A percentile compares a stretch with the other conserved stretches of the same genome.
phyloP scores from a whole-genome alignment of 306 rosid species.

The Lathyrus tuberosus region DNA sequence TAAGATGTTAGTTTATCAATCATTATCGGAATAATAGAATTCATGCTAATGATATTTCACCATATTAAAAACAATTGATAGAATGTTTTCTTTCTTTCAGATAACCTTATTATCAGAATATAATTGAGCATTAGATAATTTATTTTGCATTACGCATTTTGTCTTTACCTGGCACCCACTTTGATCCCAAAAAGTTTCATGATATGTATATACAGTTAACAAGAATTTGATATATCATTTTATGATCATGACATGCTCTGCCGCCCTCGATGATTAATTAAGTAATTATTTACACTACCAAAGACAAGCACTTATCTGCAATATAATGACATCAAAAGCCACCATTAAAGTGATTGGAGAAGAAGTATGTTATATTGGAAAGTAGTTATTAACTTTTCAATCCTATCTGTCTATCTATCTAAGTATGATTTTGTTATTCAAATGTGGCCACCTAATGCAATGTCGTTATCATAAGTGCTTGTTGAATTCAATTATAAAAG shows the following conservation, averaged over 20 bases:
- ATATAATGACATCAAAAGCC: conserved; percentile 36
- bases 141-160: not conserved
- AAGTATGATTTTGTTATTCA: too few species aligned
- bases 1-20: too few species aligned
- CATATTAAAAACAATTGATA: too few species aligned
- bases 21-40: too few species aligned
- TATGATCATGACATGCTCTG: not conserved
- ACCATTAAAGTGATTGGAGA: conserved; percentile 34
- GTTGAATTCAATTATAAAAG: too few species aligned
- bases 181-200: not conserved
- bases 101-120: too few species aligned
- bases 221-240: not conserved
- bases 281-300: conserved; percentile 6
- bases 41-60: too few species aligned
- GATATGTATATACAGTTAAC: not conserved
- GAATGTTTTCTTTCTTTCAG: too few species aligned
- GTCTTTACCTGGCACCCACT: conserved; percentile 32
- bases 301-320: conserved; percentile 28
- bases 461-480: too few species aligned
- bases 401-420: too few species aligned
- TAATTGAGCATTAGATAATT: not conserved
- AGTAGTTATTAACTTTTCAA: too few species aligned
- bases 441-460: too few species aligned
- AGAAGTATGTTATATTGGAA: not conserved
- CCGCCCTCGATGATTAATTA: not conserved